phyloP scores from a whole-genome alignment of 495 filamentous ascomycete species.

The Penicillium lividum region DNA sequence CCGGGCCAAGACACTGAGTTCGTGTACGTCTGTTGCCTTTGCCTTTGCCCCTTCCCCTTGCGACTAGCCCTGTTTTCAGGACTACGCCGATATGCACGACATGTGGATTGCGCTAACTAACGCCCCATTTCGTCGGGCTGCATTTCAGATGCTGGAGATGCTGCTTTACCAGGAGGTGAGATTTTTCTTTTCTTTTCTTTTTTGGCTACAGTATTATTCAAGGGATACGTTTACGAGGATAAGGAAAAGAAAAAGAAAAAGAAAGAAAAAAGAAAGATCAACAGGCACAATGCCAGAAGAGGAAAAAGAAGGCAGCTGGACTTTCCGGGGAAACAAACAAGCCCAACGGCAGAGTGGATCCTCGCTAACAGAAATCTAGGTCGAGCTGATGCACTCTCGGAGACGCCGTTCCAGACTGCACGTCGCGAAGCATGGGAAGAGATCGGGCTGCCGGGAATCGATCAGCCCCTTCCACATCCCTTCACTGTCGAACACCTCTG shows the following conservation, averaged over 20 bases:
- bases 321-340: background rate
- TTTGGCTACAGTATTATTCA: background rate
- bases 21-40: constrained; percentile 40
- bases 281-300: background rate
- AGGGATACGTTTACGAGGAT: background rate
- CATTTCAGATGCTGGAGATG: constrained; percentile 65
- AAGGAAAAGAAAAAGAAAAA: background rate
- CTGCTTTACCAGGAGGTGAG: constrained; percentile 82
- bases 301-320: background rate
- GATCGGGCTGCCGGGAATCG: constrained; percentile 76
- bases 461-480: constrained; percentile 61
- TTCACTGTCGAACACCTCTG: constrained; percentile 84
- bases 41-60: background rate
- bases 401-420: constrained; percentile 70
- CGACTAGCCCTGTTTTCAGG: constrained; percentile 7
- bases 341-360: background rate
- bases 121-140: background rate
- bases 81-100: constrained; percentile 18
- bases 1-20: constrained; percentile 71
- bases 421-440: constrained; percentile 88
- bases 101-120: constrained; percentile 21
- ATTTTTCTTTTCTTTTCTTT: constrained; percentile 14
- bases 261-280: background rate
- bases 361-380: constrained; percentile 27
- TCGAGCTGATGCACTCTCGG: constrained; percentile 50